Evolutionary conservation across 192 early-diverging fungal species (phyloP), one percentile per base, ranked within the genome.

Genomic region (Umbelopsis vinacea): DNA sequence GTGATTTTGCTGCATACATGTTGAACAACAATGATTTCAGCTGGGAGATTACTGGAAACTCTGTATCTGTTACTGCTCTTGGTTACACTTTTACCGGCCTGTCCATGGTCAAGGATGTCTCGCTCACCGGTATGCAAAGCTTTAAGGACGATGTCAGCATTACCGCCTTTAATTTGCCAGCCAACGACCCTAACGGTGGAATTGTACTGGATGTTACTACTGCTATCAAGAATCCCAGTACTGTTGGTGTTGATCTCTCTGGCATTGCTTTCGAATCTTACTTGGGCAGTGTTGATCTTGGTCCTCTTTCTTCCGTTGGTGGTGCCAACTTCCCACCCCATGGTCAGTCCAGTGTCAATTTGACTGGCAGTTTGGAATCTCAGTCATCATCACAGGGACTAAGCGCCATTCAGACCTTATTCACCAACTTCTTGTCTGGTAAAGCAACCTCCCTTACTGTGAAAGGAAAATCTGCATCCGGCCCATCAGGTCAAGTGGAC

Each of bases 181-280:
- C 81, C 19, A 84, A 89, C 46, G 84, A 84, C 40, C 79, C 86
- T 66, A 67, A 67, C 12, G 92, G 87, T 67, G 89, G 84, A 66
- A 90, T 92, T 72, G 87, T 81, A 47, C 79, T 92, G 71, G 69
- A 67, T 63, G 88, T 91, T 71, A 79, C 81, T 19, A 92, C 87
- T 60, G 85, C 79, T 43, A 80, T 88, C 66, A 90, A 87, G 21
- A 90, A 87, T 80, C 88, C 88, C 29, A 85, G 72, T 37, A 81
- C 78, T 47, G 74, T 88, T 54, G 85, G 85, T 46, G 76, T 89
- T 48, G 63, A 76, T 24, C 79, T 89, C 23, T 77, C 76, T 55
- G 80, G 77, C 46, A 73, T 86, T 68, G 76, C 75, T 21, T 80
- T 87, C 60, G 76, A 83, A 17, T 80, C 79, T 29, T 77, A 75